Evolutionary conservation across 306 rosid genomes (phyloP), one percentile per base, ranked within the genome.

Genomic region (Cicer bijugum): DNA sequence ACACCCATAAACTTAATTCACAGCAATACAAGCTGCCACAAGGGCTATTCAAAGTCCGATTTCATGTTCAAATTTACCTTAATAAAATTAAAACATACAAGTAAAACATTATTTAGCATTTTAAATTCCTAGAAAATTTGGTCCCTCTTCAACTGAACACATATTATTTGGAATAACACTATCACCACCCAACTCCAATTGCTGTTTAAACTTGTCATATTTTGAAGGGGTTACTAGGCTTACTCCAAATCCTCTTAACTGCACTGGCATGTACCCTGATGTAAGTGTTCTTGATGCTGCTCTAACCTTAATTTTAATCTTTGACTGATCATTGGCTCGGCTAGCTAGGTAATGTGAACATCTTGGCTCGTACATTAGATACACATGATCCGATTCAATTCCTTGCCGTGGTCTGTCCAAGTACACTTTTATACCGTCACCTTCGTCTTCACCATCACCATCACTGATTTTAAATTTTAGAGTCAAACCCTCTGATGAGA

Each of bases 361-460:
- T 53, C 74, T 10, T 16, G 61, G 68, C 16, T 52, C 51, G 2
- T 56, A 67, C 42, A 67, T 33, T 15, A 76, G 60, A 67, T 35
- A 67, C 69, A 76, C 80, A 57, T 76, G 80, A 11, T 76, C 80
- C 0, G 55, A 56, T 57, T 19, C 19, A 45, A 76, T 56, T 14
- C 17, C 28, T 0, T 16, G 19, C 2, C 8, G 2, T 16, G 68
- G 50, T 55, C 68, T 44, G 7, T 57, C 33, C 40, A 67, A 1
- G 53, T 15, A 19, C 52, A 59, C 50, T 3, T 43, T 37, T 52
- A 46, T 15, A 6, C 20, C 53, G 12, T 39, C 19, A 9, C n/a
- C 58, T 28, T 67, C 44, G 5, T 5, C 52, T 2, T 59, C 66
- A 1, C 19, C 35, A 0, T 28, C 35, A 7, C 8, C 52, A 7